A percentile compares a stretch with the other conserved stretches of the same genome.
Evolutionary conservation across 768 basidiomycete genomes (phyloP).

Genomic region (Leccinum longicurvipes): DNA sequence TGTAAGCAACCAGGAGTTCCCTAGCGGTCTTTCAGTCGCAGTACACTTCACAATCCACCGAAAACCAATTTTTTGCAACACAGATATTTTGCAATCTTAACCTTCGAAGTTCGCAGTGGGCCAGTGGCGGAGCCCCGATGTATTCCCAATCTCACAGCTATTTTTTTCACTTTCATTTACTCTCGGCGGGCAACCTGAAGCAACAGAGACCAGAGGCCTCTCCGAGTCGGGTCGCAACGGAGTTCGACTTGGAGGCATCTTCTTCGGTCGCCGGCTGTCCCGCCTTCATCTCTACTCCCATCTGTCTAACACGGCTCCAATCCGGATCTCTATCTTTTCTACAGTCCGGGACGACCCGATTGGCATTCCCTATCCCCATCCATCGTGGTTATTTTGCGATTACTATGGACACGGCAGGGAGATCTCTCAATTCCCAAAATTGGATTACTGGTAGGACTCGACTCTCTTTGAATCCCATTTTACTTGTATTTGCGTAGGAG

Average conservation of each 20-base stretch:
- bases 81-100: no score
- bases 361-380: neutral
- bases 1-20: no score
- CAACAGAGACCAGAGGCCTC: neutral
- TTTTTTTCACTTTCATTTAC: neutral
- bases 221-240: neutral
- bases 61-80: no score
- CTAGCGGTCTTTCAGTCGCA: no score
- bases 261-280: neutral
- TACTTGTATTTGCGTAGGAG: no score
- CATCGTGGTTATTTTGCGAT: neutral
- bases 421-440: neutral
- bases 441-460: neutral
- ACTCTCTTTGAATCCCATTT: no score
- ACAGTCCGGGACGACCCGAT: neutral
- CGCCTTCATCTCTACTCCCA: neutral
- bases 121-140: no score
- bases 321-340: neutral
- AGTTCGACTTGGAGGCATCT: no score
- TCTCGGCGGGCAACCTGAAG: neutral
- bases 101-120: no score
- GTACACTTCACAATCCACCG: no score
- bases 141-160: no score
- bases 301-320: neutral
- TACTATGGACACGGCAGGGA: neutral